A percentile compares a stretch with the other conserved stretches of the same genome.
phyloP scores from a whole-genome alignment of 1,284 basidiomycete genomes.

The Thecaphora frezii region DNA sequence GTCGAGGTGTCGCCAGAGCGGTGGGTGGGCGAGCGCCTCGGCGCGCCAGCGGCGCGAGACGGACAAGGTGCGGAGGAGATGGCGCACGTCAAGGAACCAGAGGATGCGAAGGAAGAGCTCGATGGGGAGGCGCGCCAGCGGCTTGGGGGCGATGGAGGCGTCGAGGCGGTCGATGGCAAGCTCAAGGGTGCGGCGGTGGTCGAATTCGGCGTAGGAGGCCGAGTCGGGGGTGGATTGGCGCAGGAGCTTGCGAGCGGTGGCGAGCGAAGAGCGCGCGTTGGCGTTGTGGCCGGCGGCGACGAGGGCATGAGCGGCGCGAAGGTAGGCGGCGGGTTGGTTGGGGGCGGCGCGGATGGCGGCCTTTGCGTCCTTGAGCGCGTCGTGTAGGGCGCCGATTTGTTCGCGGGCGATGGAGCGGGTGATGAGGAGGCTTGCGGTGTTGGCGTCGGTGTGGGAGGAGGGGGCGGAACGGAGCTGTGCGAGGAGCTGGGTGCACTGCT shows the following conservation, averaged over 20 bases:
- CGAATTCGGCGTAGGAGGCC: not conserved
- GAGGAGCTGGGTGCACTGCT: constrained; percentile 49
- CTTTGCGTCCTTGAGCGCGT: not conserved
- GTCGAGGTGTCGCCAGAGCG: constrained; percentile 1
- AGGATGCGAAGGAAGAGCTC: not conserved
- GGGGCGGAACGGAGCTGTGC: constrained; percentile 2
- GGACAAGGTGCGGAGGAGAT: not conserved
- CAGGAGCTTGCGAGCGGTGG: not conserved
- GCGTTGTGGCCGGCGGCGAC: not conserved
- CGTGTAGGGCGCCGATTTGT: not conserved
- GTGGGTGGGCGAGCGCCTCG: not conserved
- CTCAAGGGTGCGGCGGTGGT: not conserved
- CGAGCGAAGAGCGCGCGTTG: not conserved
- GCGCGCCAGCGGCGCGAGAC: constrained; percentile 1
- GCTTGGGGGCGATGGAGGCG: not conserved
- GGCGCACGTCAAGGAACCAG: not conserved
- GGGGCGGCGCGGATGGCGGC: not conserved
- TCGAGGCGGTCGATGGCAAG: not conserved
- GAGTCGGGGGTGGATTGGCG: not conserved
- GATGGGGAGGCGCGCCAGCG: not conserved
- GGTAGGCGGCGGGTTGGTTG: not conserved
- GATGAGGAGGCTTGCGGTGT: constrained; percentile 1
- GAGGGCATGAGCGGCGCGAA: not conserved
- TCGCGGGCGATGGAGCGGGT: not conserved
- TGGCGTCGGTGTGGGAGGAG: too few species aligned